Conservation (phyloP, 768 basidiomycete genomes). For the Termitomyces sp. region DNA sequence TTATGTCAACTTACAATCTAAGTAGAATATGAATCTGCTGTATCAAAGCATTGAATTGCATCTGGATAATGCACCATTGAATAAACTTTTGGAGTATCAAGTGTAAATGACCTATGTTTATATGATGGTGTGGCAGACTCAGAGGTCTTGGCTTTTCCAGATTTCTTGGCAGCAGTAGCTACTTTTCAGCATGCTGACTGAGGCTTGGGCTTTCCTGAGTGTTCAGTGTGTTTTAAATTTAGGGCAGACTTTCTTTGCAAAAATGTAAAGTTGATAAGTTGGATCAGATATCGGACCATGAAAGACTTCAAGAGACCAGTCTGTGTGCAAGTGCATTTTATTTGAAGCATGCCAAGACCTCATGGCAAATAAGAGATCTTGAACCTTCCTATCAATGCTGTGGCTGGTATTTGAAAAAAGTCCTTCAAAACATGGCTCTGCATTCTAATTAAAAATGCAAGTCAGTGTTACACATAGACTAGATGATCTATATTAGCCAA, state of each 20-base stretch:
- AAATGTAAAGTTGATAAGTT: not conserved
- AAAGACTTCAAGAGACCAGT: not conserved
- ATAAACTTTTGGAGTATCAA: constrained; percentile 27
- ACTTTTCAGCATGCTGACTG: not conserved
- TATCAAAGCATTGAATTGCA: not conserved
- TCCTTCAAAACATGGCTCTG: not conserved
- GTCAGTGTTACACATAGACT: too few species aligned
- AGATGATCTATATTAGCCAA: not conserved
- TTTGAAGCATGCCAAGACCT: not conserved
- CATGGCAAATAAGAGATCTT: not conserved
- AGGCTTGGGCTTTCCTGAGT: not conserved
- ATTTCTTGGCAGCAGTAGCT: not conserved
- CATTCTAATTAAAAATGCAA: not conserved
- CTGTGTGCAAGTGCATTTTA: not conserved
- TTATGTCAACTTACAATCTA: constrained; percentile 19
- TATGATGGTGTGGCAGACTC: not conserved
- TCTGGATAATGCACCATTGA: not conserved
- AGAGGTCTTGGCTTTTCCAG: not conserved
- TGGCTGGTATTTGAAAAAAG: not conserved
- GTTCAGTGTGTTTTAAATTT: constrained; percentile 17
- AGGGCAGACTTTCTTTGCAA: constrained; percentile 17
- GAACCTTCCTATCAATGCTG: not conserved
- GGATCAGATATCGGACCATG: not conserved
- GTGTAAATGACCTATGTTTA: constrained; percentile 16
- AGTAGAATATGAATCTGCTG: not conserved